phyloP scores from a whole-genome alignment of 2,329 filamentous ascomycete genomes.

The Beauveria bassiana region DNA sequence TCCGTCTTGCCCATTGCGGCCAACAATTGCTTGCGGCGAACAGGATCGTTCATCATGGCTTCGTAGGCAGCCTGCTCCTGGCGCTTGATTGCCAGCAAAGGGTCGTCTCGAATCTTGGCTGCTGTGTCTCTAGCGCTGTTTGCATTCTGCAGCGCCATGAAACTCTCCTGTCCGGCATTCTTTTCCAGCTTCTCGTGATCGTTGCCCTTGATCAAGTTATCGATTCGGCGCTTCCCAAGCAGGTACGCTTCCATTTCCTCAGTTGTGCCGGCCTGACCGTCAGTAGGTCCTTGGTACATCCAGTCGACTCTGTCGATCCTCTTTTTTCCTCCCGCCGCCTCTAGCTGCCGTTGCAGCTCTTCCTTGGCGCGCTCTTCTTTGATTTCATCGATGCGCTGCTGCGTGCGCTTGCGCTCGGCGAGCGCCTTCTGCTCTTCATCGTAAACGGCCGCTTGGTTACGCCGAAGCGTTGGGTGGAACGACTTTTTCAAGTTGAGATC shows the following conservation, averaged over 20 bases:
- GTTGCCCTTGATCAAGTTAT: constrained; percentile 69
- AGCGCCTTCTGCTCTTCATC: constrained; percentile 87
- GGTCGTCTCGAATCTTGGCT: constrained; percentile 82
- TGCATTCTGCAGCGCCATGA: constrained; percentile 57
- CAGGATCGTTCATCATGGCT: constrained; percentile 70
- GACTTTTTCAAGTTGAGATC: constrained; percentile 93
- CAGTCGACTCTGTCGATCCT: constrained; percentile 82
- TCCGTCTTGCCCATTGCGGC: constrained; percentile 52
- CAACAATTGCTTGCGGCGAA: constrained; percentile 59
- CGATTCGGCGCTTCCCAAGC: constrained; percentile 85
- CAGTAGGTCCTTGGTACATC: constrained; percentile 90
- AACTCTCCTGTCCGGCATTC: constrained; percentile 50
- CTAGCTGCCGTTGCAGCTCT: constrained; percentile 83
- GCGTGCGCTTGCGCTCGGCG: constrained; percentile 88
- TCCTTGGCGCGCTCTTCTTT: constrained; percentile 90
- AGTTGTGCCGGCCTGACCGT: constrained; percentile 64
- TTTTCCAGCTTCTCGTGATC: constrained; percentile 79
- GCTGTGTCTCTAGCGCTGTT: constrained; percentile 74
- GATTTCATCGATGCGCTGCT: constrained; percentile 85
- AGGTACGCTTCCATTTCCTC: constrained; percentile 94
- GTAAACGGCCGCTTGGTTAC: constrained; percentile 87
- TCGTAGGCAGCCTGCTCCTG: constrained; percentile 79
- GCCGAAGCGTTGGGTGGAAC: constrained; percentile 86
- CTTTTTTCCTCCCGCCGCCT: constrained; percentile 77
- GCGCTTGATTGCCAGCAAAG: constrained; percentile 85